phyloP scores from a whole-genome alignment of 345 rosid genomes.

The Eucalyptus pauciflora region DNA sequence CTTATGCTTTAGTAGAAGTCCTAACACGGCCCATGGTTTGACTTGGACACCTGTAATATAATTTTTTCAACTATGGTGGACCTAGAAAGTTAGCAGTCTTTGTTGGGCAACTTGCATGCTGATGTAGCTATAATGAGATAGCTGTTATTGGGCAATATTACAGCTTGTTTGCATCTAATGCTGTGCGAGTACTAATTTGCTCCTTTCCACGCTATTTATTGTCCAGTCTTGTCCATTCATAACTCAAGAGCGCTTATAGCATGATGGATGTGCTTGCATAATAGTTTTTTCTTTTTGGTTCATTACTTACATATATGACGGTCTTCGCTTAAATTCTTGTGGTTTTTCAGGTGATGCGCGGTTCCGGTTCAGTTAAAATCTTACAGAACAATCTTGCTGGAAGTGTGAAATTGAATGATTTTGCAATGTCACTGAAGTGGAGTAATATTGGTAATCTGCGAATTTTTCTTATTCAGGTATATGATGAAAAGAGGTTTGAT shows the following conservation, averaged over 20 bases:
- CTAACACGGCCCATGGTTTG: not conserved
- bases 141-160: not conserved
- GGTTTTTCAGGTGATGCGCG: slow-evolving; percentile 44
- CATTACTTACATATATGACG: not conserved
- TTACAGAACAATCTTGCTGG: slow-evolving; percentile 75
- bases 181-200: not conserved
- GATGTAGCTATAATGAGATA: not conserved
- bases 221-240: not conserved
- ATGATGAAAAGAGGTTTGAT: not conserved
- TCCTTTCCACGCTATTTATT: not conserved
- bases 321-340: not conserved
- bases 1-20: not conserved
- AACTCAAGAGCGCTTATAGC: not conserved
- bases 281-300: not conserved
- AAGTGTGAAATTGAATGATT: slow-evolving; percentile 54
- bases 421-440: slow-evolving; percentile 81
- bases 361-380: slow-evolving; percentile 62
- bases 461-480: slow-evolving; percentile 70
- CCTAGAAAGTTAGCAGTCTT: not conserved
- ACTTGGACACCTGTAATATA: not conserved
- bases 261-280: not conserved
- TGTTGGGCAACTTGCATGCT: not conserved
- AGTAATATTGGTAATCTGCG: slow-evolving; percentile 81
- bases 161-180: not conserved
- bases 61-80: not conserved